Evolutionary conservation across 176 grass and related monocot genomes (phyloP), one percentile per base, ranked within the genome.

Genomic region (Aegilops bicornis): DNA sequence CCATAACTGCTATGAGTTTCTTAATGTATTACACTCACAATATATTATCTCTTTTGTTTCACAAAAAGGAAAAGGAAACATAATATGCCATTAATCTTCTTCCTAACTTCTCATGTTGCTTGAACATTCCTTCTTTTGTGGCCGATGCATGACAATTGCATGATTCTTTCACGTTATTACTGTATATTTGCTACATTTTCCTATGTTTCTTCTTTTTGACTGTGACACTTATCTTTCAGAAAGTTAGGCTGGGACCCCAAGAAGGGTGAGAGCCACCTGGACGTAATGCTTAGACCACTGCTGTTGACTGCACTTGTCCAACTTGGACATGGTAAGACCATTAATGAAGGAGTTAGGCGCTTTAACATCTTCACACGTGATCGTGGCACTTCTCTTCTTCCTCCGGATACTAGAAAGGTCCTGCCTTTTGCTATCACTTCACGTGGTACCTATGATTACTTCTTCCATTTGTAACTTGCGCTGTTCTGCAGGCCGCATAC

Each of bases 201-300:
- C 10, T 63, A 23, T 52, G 50, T 72, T 71, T 52, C 24, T 11
- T 33, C 32, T 43, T 40, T 29, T 30, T 76, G 42, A 4, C 78
- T 29, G 47, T 82, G 62, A 77, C 61, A 50, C 79, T 22, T 76
- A 5, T 68, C 83, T 84, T 71, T 80, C 86, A 98, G 96, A 85
- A 98, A 88, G 60, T 90, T 98, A 87, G 96, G 92, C 50, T 98
- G 96, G 96, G 92, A 94, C 47, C 86, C 52, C 30, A 97, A 94
- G 58, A 72, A 86, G 20, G 64, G 86, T 69, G 95, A 97, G 82
- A 91, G 79, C 62, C 86, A 97, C 88, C 82, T 94, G 66, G 86
- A 94, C 79, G 83, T 75, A 39, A 92, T 97, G 92, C 90, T 97
- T 59, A 97, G 95, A 91, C 77, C 85, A 76, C 5, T 87, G 54